Evolutionary conservation across 2,329 filamentous ascomycete genomes (phyloP), one percentile per base, ranked within the genome.

Genomic region (Cyphellophora europaea): DNA sequence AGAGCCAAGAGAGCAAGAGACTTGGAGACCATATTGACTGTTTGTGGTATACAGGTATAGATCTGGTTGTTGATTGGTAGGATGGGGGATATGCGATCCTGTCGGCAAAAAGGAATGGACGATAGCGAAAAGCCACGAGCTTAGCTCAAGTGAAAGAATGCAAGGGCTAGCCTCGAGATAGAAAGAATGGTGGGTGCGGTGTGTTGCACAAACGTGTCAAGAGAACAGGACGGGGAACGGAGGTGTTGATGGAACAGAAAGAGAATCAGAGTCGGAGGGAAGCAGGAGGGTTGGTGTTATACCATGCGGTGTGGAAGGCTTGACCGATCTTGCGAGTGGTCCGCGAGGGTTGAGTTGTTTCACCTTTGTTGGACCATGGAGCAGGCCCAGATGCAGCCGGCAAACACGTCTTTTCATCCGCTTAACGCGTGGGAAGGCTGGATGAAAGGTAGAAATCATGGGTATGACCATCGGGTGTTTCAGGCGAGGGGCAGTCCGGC

Each of bases 201-300:
- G 45, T 49, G 47, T 45, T 41, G 47, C 47, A 49, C 47, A 47
- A 48, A 48, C 47, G 41, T 49, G 47, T 49, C 39, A 41, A 49
- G 40, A 36, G 41, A 41, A 47, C 43, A 46, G 49, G 32, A 40
- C 35, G 30, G 33, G 33, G 41, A 47, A 48, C 41, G 32, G 43
- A 51, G 33, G 38, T 36, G 25, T 38, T 35, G 25, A 29, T 27
- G 33, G 38, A 40, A 32, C 37, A 37, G 32, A 41, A 34, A 40
- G 29, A 18, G 30, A 39, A 35, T 27, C 6, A 37, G 14, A 31
- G 33, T 27, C 6, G 36, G 14, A 31, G 34, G 32, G 43, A 31
- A 44, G 39, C 35, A 37, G 40, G 30, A 42, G 32, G 39, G 21
- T 32, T 8, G 21, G 21, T 25, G 21, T 25, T 25, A 25, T 25